Evolutionary conservation across 306 rosid species (phyloP).

Genomic region (Lotus japonicus): DNA sequence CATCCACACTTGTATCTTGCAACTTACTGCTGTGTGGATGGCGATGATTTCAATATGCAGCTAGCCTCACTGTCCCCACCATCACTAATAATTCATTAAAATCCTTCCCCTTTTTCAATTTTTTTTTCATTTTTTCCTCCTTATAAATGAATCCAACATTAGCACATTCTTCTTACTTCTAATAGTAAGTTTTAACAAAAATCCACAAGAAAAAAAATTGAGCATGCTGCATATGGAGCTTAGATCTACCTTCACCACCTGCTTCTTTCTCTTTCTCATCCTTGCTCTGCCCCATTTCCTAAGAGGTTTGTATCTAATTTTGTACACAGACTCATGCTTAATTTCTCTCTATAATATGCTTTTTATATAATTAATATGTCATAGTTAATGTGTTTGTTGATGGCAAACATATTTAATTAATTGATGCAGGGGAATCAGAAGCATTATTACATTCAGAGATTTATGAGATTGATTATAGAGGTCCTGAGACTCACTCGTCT

Average conservation of each 20-base stretch:
- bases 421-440: slow-evolving; percentile 36
- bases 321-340: background rate
- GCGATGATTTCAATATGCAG: slow-evolving; percentile 31
- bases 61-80: slow-evolving; percentile 13
- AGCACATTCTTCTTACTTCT: background rate
- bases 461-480: slow-evolving; percentile 90
- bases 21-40: slow-evolving; percentile 53
- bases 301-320: slow-evolving; percentile 34
- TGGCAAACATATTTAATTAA: too few relatives aligned
- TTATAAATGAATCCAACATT: slow-evolving; percentile 15
- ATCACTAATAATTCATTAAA: slow-evolving; percentile 13
- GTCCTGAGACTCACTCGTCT: slow-evolving; percentile 88
- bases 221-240: slow-evolving; percentile 45
- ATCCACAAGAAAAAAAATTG: background rate
- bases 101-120: background rate
- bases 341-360: background rate
- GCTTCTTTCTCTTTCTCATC: slow-evolving; percentile 43
- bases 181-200: background rate
- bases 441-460: slow-evolving; percentile 34
- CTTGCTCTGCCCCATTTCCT: slow-evolving; percentile 35
- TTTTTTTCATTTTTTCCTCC: background rate
- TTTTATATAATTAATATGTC: background rate
- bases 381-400: background rate
- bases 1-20: slow-evolving; percentile 36
- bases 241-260: slow-evolving; percentile 33